These are phyloP conservation scores for Coemansia pectinata DNA, from an alignment of 192 early-diverging fungal genomes.

Conservation along the genomic window DNA sequence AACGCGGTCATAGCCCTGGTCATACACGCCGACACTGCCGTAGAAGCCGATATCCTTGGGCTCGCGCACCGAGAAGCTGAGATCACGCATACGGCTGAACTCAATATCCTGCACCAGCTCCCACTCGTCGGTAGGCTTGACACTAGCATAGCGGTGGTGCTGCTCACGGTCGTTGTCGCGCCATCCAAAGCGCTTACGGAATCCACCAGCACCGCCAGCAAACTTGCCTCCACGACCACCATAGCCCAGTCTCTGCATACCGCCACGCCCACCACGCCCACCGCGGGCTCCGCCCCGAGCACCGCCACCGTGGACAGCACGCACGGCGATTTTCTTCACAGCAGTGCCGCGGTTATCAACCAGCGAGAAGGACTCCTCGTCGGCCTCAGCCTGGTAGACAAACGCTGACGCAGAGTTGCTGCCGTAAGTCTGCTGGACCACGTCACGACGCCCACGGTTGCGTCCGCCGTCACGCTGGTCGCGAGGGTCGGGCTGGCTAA, in stretches of 20 bases:
- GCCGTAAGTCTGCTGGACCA: constrained; percentile 78
- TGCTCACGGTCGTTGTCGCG: constrained; percentile 60
- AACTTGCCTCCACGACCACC: constrained; percentile 52
- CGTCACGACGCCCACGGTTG: constrained; percentile 49
- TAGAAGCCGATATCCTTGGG: constrained; percentile 80
- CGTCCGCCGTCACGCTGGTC: constrained; percentile 54
- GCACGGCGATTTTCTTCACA: constrained; percentile 30
- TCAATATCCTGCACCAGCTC: constrained; percentile 92
- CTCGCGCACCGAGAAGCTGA: constrained; percentile 76
- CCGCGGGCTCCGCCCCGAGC: constrained; percentile 38
- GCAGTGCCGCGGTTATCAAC: constrained; percentile 55
- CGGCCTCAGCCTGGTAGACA: constrained; percentile 83
- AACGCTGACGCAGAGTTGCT: constrained; percentile 81
- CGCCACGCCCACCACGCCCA: constrained; percentile 35
- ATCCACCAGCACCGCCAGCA: constrained; percentile 47
- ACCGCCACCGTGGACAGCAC: constrained; percentile 23
- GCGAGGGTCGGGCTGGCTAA: constrained; percentile 66
- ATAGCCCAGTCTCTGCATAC: constrained; percentile 44
- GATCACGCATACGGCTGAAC: constrained; percentile 81
- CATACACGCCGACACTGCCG: constrained; percentile 74
- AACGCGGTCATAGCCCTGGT: constrained; percentile 84
- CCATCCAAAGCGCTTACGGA: constrained; percentile 45
- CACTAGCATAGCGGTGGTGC: constrained; percentile 80
- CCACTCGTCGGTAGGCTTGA: constrained; percentile 89
- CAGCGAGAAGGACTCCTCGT: constrained; percentile 95